phyloP scores from a whole-genome alignment of 208 protist genomes.

The Trypanosomatidae sp. region DNA sequence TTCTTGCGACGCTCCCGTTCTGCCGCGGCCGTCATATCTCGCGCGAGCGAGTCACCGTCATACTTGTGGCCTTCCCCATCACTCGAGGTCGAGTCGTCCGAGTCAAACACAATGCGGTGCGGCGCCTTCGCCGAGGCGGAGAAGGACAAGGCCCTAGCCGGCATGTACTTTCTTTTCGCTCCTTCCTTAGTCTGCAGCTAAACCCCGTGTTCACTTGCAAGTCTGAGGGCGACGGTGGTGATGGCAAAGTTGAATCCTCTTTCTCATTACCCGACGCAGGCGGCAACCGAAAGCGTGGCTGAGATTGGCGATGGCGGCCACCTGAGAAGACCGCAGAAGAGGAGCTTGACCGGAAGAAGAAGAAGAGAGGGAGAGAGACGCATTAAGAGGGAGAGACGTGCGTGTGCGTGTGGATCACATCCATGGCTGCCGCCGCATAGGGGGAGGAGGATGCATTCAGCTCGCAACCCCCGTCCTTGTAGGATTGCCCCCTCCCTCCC shows the following conservation, averaged over 20 bases:
- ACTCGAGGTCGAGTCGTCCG: slow-evolving; percentile 29
- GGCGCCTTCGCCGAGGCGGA: slow-evolving; percentile 2
- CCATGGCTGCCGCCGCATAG: neutral
- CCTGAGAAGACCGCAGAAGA: neutral
- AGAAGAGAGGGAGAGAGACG: neutral
- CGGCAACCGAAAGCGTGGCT: neutral
- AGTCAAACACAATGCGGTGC: slow-evolving; percentile 30
- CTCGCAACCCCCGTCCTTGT: neutral
- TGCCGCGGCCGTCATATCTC: slow-evolving; percentile 50
- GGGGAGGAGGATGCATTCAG: neutral
- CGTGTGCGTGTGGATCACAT: neutral
- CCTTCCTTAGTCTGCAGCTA: neutral
- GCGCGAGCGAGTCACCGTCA: slow-evolving; percentile 29
- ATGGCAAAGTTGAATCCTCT: neutral
- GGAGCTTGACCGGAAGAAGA: neutral
- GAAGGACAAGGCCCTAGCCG: neutral
- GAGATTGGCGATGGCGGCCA: neutral
- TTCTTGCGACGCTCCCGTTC: slow-evolving; percentile 54
- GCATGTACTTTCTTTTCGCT: neutral
- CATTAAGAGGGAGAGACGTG: neutral
- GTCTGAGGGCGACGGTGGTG: neutral
- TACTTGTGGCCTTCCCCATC: slow-evolving; percentile 15
- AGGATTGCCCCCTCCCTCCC: neutral
- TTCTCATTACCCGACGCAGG: neutral
- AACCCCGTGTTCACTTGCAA: neutral